Evolutionary conservation across 2,329 filamentous ascomycete genomes (phyloP).

Genomic region (Fusarium goolgardi): DNA sequence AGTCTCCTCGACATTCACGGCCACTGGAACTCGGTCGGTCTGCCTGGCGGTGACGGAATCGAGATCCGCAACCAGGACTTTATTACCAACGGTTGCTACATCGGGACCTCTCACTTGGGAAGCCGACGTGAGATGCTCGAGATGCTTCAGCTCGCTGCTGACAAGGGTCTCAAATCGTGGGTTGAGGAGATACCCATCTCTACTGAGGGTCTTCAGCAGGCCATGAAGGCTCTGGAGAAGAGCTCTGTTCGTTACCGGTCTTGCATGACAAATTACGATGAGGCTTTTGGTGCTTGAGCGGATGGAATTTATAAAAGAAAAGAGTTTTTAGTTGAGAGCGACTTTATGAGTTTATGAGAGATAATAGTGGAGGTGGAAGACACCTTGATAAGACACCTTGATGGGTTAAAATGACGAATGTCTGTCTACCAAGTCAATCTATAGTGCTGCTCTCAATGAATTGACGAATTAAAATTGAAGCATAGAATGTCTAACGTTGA

Average conservation of each 20-base stretch:
- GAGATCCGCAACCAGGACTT: slow-evolving; percentile 79
- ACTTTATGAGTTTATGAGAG: slow-evolving; percentile 15
- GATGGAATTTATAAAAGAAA: slow-evolving; percentile 1
- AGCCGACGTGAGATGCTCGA: slow-evolving; percentile 75
- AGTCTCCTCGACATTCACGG: slow-evolving; percentile 84
- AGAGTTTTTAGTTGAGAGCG: slow-evolving; percentile 15
- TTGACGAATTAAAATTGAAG: slow-evolving; percentile 31
- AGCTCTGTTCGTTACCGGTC: slow-evolving; percentile 81
- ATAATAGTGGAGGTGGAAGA: slow-evolving; percentile 31
- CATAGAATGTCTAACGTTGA: not conserved
- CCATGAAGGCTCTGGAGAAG: slow-evolving; percentile 75
- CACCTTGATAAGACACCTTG: slow-evolving; percentile 44
- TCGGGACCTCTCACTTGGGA: slow-evolving; percentile 77
- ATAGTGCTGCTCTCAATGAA: slow-evolving; percentile 12
- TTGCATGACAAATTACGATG: slow-evolving; percentile 77
- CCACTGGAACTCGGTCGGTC: slow-evolving; percentile 81
- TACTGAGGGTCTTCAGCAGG: slow-evolving; percentile 75
- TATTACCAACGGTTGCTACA: slow-evolving; percentile 77
- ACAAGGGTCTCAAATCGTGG: slow-evolving; percentile 77
- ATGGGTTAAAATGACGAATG: slow-evolving; percentile 36
- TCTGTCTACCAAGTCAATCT: slow-evolving; percentile 5
- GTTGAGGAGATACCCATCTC: slow-evolving; percentile 79
- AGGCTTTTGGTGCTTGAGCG: slow-evolving; percentile 68
- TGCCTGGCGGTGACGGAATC: slow-evolving; percentile 81
- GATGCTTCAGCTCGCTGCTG: slow-evolving; percentile 77